phyloP scores from a whole-genome alignment of 2,329 filamentous ascomycete genomes.

The Monosporascus sp. region DNA sequence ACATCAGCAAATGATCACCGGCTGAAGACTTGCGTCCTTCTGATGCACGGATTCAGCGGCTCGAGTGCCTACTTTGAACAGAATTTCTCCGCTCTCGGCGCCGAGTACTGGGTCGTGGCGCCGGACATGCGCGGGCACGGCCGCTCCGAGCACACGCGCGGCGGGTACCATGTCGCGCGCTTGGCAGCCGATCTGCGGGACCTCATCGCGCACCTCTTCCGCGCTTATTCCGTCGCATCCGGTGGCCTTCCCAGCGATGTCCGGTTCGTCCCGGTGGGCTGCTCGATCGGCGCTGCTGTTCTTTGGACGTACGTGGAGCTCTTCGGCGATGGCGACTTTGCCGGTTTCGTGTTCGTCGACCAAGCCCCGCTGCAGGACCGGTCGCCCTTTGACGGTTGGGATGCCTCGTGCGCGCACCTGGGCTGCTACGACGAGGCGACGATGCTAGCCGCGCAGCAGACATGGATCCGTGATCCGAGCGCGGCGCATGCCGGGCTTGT shows the following conservation, averaged over 20 bases:
- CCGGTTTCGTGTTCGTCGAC: constrained; percentile 32
- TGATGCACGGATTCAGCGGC: constrained; percentile 36
- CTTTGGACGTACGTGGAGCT: constrained; percentile 36
- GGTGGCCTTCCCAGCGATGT: neutral
- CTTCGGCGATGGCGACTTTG: constrained; percentile 26
- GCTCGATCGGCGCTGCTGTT: constrained; percentile 35
- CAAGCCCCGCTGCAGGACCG: constrained; percentile 36
- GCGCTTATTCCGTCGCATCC: too few species aligned
- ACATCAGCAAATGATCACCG: constrained; percentile 5
- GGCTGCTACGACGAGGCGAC: constrained; percentile 33
- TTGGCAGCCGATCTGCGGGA: constrained; percentile 31
- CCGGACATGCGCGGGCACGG: constrained; percentile 36
- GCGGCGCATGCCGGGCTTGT: constrained; percentile 27
- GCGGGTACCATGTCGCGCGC: constrained; percentile 35
- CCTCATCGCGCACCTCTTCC: constrained; percentile 22
- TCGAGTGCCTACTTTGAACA: constrained; percentile 33
- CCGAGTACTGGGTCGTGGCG: constrained; percentile 30
- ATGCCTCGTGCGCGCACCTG: constrained; percentile 22
- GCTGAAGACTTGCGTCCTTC: constrained; percentile 24
- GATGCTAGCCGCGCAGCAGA: constrained; percentile 38
- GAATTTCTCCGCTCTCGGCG: constrained; percentile 24
- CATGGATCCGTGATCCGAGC: constrained; percentile 39
- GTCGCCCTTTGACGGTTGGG: constrained; percentile 26
- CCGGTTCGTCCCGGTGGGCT: constrained; percentile 29
- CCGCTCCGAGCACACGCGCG: constrained; percentile 21